Evolutionary conservation across 2,329 filamentous ascomycete genomes (phyloP).

Genomic region (Geosmithia flava): DNA sequence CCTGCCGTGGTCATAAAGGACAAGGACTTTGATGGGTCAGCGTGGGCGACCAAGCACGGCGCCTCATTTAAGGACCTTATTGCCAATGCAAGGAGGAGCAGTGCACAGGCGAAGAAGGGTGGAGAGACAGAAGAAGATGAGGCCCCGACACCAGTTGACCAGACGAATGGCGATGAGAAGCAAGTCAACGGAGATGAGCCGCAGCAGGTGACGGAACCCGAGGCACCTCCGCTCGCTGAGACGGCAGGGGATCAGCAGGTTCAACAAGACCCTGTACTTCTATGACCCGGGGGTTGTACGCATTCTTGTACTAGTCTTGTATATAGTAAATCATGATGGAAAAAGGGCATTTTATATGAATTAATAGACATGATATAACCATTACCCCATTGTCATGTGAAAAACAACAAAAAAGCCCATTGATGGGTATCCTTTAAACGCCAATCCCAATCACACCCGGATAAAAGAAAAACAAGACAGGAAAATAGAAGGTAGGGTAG

Average conservation of each 20-base stretch:
- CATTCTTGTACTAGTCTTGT: not conserved
- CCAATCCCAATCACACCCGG: not conserved
- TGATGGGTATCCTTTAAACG: not conserved
- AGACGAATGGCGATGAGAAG: not conserved
- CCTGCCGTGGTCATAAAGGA: constrained; percentile 47
- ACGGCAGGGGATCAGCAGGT: not conserved
- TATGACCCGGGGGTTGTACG: not conserved
- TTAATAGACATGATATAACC: not conserved
- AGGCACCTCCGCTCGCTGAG: not conserved
- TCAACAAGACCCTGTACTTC: not conserved
- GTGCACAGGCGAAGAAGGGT: constrained; percentile 22
- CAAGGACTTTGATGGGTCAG: constrained; percentile 76
- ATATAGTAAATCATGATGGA: not conserved
- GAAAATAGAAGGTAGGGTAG: not conserved
- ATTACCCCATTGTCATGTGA: not conserved
- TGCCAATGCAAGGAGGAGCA: constrained; percentile 54
- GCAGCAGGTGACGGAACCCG: not conserved
- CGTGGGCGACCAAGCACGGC: constrained; percentile 64
- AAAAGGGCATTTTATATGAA: not conserved
- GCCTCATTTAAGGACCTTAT: constrained; percentile 71
- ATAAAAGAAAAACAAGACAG: not conserved
- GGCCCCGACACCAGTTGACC: not conserved
- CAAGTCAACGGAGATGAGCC: not conserved
- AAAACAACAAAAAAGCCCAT: not conserved
- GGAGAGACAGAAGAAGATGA: constrained; percentile 6